A percentile compares a stretch with the other conserved stretches of the same genome.
Conservation (phyloP, 176 grass and related monocot genomes). For the Poa pratensis region DNA sequence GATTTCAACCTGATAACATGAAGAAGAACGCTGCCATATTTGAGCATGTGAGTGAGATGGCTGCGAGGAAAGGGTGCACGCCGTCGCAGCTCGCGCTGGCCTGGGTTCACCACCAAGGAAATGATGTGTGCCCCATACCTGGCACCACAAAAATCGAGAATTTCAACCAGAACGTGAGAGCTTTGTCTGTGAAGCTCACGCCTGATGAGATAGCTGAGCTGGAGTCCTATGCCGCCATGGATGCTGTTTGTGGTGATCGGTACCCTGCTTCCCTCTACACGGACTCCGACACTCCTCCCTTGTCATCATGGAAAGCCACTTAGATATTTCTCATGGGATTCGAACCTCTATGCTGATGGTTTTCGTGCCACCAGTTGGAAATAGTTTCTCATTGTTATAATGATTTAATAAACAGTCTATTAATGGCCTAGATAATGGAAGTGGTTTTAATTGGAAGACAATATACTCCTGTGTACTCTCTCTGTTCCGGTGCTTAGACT, state of each 20-base stretch:
- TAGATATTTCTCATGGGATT: not conserved
- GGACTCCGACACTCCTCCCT: conserved; percentile 56
- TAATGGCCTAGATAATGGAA: too few species aligned
- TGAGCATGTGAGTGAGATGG: conserved; percentile 55
- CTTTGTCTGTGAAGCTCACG: conserved; percentile 58
- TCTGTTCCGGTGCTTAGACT: too few species aligned
- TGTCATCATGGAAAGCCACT: conserved; percentile 54
- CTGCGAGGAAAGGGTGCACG: conserved; percentile 57
- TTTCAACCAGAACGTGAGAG: conserved; percentile 60
- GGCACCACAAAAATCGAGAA: conserved; percentile 71
- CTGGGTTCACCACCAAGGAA: conserved; percentile 71
- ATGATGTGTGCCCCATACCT: conserved; percentile 74
- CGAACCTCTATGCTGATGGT: not conserved
- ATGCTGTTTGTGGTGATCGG: conserved; percentile 42
- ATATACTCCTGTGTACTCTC: too few species aligned
- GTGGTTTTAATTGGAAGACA: too few species aligned
- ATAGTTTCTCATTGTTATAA: too few species aligned
- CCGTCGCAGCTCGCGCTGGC: conserved; percentile 61
- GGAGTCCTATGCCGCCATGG: conserved; percentile 40
- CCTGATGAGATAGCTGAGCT: conserved; percentile 60
- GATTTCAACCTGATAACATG: conserved; percentile 62
- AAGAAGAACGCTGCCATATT: conserved; percentile 56
- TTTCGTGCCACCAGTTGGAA: not conserved
- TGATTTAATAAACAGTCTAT: too few species aligned
- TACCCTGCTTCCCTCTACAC: not conserved